A percentile compares a stretch with the other conserved stretches of the same genome.
Conservation (phyloP, 257 asterid species). For the Solanum rostratum region DNA sequence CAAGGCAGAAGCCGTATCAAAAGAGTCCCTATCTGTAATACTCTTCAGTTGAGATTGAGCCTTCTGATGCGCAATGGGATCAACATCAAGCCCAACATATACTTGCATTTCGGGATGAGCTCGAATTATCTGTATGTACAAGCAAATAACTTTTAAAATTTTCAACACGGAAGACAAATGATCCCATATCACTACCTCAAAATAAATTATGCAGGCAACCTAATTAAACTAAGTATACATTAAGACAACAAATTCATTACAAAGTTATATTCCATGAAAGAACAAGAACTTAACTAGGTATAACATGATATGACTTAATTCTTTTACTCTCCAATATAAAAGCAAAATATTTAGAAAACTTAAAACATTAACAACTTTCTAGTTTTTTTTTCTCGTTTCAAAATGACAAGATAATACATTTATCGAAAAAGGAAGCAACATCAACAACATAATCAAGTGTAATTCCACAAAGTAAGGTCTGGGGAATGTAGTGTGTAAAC, state of each 20-base stretch:
- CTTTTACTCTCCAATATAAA: background rate
- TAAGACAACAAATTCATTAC: background rate
- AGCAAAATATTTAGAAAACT: background rate
- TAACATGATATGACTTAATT: background rate
- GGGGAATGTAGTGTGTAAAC: background rate
- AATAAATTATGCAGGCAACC: background rate
- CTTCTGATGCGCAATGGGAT: conserved; percentile 77
- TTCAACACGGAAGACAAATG: background rate
- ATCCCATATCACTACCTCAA: background rate
- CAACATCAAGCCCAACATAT: conserved; percentile 77
- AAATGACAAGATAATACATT: background rate
- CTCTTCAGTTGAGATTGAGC: conserved; percentile 43
- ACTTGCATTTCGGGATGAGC: conserved; percentile 82
- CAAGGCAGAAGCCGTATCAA: conserved; percentile 18
- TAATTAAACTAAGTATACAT: background rate
- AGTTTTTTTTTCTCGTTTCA: background rate
- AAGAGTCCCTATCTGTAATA: conserved; percentile 19
- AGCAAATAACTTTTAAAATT: conserved; percentile 2
- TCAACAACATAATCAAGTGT: background rate
- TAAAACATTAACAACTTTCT: background rate
- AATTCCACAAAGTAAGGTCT: background rate
- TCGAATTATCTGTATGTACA: conserved; percentile 59
- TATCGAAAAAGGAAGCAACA: background rate
- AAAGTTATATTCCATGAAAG: background rate
- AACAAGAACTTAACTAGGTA: background rate